These are phyloP conservation scores for Nannizziopsis arthrosporioides DNA, from an alignment of 2,329 filamentous ascomycete genomes.

Conservation along the genomic window DNA sequence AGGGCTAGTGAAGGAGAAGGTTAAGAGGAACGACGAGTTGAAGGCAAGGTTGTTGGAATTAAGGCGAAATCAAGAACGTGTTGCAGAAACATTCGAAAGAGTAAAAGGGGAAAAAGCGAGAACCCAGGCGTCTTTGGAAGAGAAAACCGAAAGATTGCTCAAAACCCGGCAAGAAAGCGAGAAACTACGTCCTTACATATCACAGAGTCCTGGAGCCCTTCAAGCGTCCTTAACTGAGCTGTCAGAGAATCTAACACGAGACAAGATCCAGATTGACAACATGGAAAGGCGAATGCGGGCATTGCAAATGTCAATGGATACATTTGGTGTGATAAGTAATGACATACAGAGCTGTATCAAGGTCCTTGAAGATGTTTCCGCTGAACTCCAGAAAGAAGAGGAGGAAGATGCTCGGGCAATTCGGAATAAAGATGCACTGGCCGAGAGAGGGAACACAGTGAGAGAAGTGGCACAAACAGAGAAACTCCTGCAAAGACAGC, in stretches of 20 bases:
- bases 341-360: conserved; percentile 85
- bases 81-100: conserved; percentile 70
- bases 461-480: conserved; percentile 85
- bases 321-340: conserved; percentile 68
- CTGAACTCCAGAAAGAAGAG: conserved; percentile 81
- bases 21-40: conserved; percentile 72
- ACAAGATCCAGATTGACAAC: conserved; percentile 75
- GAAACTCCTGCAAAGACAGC: conserved; percentile 67
- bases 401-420: conserved; percentile 72
- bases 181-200: conserved; percentile 82
- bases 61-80: conserved; percentile 67
- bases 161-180: conserved; percentile 70
- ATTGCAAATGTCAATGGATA: conserved; percentile 82
- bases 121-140: conserved; percentile 50
- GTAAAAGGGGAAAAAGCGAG: conserved; percentile 69
- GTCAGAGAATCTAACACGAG: conserved; percentile 61
- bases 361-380: conserved; percentile 72
- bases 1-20: conserved; percentile 69
- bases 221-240: conserved; percentile 74
- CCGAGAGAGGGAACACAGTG: conserved; percentile 78
- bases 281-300: conserved; percentile 80
- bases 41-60: conserved; percentile 73
- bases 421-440: conserved; percentile 73
- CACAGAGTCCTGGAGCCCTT: conserved; percentile 73
- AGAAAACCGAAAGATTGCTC: conserved; percentile 43